A percentile compares a stretch with the other conserved stretches of the same genome.
These are phyloP conservation scores for Schwanniomyces sp. DNA, from an alignment of 805 yeast genomes.

Conservation along the genomic window DNA sequence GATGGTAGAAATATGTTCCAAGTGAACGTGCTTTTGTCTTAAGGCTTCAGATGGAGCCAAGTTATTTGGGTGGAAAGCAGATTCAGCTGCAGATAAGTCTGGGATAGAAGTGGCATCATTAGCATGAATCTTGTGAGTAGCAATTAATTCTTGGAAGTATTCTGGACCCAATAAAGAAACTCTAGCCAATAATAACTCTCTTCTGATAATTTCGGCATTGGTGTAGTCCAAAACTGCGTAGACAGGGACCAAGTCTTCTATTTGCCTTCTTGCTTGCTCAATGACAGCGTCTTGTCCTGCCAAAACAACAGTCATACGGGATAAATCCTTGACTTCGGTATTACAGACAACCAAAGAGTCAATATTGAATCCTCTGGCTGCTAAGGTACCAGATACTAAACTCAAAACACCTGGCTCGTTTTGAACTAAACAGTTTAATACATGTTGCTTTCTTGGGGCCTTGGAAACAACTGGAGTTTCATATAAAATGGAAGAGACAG, in stretches of 20 bases:
- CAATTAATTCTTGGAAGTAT: slow-evolving; percentile 90
- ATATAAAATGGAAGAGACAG: slow-evolving; percentile 91
- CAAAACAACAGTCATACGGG: slow-evolving; percentile 94
- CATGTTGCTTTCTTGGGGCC: slow-evolving; percentile 77
- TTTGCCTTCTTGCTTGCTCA: slow-evolving; percentile 97
- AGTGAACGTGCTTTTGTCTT: slow-evolving; percentile 89
- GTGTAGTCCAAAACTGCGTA: slow-evolving; percentile 97
- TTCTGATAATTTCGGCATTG: slow-evolving; percentile 81
- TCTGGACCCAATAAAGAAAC: slow-evolving; percentile 96
- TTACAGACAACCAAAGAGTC: slow-evolving; percentile 96
- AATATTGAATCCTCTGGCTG: slow-evolving; percentile 97
- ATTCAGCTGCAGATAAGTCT: slow-evolving; percentile 43
- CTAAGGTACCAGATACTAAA: slow-evolving; percentile 89
- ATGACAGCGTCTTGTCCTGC: slow-evolving; percentile 94
- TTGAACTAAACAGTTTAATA: slow-evolving; percentile 94
- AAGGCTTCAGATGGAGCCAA: slow-evolving; percentile 88
- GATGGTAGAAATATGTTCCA: slow-evolving; percentile 78
- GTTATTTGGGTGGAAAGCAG: slow-evolving; percentile 81
- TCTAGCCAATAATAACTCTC: slow-evolving; percentile 90
- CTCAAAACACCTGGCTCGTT: slow-evolving; percentile 98
- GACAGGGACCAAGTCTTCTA: slow-evolving; percentile 96
- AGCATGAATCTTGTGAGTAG: slow-evolving; percentile 65
- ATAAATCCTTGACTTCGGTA: slow-evolving; percentile 92
- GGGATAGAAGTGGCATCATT: slow-evolving; percentile 41
- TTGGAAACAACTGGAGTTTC: slow-evolving; percentile 75